These are phyloP conservation scores for Neophaeococcomyces mojaviensis DNA, from an alignment of 2,329 filamentous ascomycete genomes.

Conservation along the genomic window DNA sequence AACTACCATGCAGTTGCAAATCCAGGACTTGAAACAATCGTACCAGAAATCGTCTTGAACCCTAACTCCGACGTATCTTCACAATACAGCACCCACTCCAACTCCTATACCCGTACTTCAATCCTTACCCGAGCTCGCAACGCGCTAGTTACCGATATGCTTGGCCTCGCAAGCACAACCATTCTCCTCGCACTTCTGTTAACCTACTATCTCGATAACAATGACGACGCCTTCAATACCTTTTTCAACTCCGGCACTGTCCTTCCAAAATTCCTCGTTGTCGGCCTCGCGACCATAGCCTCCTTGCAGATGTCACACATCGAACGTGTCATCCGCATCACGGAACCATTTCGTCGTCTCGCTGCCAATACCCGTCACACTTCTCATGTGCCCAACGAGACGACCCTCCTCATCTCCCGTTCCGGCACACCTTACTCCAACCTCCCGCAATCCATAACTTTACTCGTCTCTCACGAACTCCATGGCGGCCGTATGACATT, in stretches of 20 bases:
- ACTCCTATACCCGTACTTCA: background rate
- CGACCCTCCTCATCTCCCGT: constrained; percentile 4
- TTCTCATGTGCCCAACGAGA: constrained; percentile 2
- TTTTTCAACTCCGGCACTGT: constrained; percentile 13
- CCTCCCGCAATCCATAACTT: background rate
- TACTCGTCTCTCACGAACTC: constrained; percentile 5
- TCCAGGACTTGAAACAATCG: background rate
- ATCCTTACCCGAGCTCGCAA: background rate
- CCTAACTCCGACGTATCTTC: background rate
- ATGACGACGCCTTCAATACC: constrained; percentile 11
- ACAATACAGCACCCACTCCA: background rate
- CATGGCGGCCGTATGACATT: constrained; percentile 11
- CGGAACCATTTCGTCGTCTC: constrained; percentile 15
- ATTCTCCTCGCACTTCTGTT: constrained; percentile 12
- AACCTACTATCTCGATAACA: constrained; percentile 12
- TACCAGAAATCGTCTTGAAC: background rate
- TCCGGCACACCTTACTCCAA: constrained; percentile 9
- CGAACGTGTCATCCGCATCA: constrained; percentile 14
- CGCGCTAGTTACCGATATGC: constrained; percentile 5
- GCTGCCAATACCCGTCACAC: background rate
- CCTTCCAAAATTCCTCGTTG: constrained; percentile 9
- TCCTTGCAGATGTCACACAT: constrained; percentile 10
- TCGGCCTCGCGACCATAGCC: constrained; percentile 9
- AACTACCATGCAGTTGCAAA: no score
- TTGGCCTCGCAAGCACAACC: constrained; percentile 9